phyloP scores from a whole-genome alignment of 768 basidiomycete species.

The Tubosaeta sp. region DNA sequence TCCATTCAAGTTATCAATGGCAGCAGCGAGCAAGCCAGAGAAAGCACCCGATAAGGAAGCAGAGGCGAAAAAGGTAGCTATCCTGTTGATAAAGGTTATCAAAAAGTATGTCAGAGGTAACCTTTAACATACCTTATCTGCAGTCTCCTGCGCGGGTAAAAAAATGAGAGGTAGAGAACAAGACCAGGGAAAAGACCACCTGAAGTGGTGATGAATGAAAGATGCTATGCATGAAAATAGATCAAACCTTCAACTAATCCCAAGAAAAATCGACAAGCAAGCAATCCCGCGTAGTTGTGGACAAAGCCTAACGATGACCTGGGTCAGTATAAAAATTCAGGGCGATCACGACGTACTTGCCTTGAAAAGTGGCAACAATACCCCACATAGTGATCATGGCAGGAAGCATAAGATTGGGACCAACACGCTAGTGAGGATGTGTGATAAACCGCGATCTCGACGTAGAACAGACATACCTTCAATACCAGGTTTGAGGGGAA shows the following conservation, averaged over 20 bases:
- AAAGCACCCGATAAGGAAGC: conserved; percentile 57
- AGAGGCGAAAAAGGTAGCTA: conserved; percentile 37
- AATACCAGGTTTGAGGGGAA: conserved; percentile 59
- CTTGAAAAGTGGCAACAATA: conserved; percentile 60
- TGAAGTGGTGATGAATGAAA: neutral
- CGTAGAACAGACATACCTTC: conserved; percentile 29
- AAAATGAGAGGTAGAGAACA: conserved; percentile 1
- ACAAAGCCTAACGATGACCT: neutral
- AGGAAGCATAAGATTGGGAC: conserved; percentile 60
- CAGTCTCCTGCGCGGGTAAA: conserved; percentile 1
- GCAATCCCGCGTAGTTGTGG: neutral
- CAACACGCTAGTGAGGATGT: conserved; percentile 28
- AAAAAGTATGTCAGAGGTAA: neutral
- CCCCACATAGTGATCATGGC: conserved; percentile 66
- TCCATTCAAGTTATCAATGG: conserved; percentile 49
- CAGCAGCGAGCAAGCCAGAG: conserved; percentile 56
- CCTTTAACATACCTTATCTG: neutral
- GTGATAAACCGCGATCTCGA: neutral
- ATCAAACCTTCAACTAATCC: neutral
- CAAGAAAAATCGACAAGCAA: conserved; percentile 1
- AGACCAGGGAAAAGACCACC: conserved; percentile 2
- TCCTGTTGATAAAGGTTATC: conserved; percentile 17
- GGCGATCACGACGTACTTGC: conserved; percentile 23
- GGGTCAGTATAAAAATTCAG: neutral
- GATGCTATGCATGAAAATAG: neutral